Evolutionary conservation across 1,139 yeast species (phyloP).

Genomic region (Scheffersomyces parashehatae): DNA sequence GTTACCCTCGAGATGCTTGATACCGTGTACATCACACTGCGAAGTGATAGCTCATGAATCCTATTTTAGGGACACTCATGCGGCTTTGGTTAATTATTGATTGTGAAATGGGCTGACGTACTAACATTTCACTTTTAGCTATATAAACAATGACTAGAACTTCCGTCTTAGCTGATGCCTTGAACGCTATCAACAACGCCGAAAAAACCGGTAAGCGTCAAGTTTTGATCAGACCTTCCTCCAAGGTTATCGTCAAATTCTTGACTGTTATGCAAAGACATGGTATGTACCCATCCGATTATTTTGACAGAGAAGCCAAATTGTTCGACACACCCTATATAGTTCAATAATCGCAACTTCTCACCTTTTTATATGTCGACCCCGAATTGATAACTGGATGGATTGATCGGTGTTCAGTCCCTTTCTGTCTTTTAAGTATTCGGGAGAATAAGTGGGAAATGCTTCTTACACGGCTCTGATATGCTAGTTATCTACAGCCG

Average conservation of each 20-base stretch:
- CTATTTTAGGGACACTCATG: conserved; percentile 40
- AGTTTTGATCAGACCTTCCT: conserved; percentile 97
- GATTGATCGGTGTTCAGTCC: conserved; percentile 84
- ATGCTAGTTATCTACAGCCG: conserved; percentile 41
- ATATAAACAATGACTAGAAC: conserved; percentile 81
- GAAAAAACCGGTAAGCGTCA: conserved; percentile 99
- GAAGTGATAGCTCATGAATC: conserved; percentile 34
- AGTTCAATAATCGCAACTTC: not conserved
- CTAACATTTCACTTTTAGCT: conserved; percentile 8
- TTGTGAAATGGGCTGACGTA: conserved; percentile 1
- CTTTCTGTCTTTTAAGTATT: conserved; percentile 97
- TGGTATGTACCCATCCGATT: conserved; percentile 32
- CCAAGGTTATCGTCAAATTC: conserved; percentile 97
- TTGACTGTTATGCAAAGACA: conserved; percentile 98
- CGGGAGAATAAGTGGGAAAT: conserved; percentile 78
- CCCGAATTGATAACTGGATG: conserved; percentile 98
- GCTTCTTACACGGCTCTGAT: conserved; percentile 76
- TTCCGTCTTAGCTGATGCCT: conserved; percentile 98
- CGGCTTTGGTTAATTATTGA: conserved; percentile 20
- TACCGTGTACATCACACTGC: conserved; percentile 20
- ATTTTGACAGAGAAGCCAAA: too few relatives aligned
- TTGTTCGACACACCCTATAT: too few relatives aligned
- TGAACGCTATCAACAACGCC: conserved; percentile 97
- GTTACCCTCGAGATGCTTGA: conserved; percentile 28
- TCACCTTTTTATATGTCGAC: conserved; percentile 4